Conservation (phyloP, 2,329 filamentous ascomycete genomes). For the Botrytis aclada region DNA sequence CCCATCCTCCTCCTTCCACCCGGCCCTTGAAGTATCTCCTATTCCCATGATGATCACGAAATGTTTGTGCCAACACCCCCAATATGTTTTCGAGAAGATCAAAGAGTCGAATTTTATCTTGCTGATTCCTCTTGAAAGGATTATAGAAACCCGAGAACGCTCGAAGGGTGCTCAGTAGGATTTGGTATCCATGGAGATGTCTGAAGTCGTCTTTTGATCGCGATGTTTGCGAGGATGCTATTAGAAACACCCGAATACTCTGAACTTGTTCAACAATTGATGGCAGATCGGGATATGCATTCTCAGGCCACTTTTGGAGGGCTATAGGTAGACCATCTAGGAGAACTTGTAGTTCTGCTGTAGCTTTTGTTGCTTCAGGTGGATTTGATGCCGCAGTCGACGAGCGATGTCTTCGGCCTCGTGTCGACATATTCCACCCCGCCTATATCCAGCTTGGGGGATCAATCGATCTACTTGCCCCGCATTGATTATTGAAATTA, state of each 20-base stretch:
- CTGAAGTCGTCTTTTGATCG: conserved; percentile 76
- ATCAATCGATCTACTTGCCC: conserved; percentile 27
- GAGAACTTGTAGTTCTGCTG: conserved; percentile 55
- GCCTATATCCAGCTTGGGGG: conserved; percentile 31
- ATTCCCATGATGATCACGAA: conserved; percentile 81
- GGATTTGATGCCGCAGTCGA: conserved; percentile 60
- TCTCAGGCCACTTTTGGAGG: conserved; percentile 24
- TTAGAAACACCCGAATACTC: conserved; percentile 35
- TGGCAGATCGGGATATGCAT: conserved; percentile 36
- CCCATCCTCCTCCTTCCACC: conserved; percentile 76
- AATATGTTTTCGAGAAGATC: conserved; percentile 69
- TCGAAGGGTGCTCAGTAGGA: conserved; percentile 65
- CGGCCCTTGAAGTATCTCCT: conserved; percentile 78
- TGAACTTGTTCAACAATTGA: conserved; percentile 36
- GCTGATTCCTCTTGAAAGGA: conserved; percentile 56
- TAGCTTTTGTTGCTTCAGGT: conserved; percentile 56
- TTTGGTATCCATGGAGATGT: conserved; percentile 73
- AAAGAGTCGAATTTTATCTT: conserved; percentile 64
- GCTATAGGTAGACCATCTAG: conserved; percentile 47
- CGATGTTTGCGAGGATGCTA: conserved; percentile 46
- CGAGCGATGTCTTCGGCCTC: conserved; percentile 58
- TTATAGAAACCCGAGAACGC: conserved; percentile 75
- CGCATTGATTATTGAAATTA: conserved; percentile 28
- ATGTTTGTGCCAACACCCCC: conserved; percentile 60
- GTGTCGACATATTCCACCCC: conserved; percentile 47